Base-by-base conservation (phyloP, 352 stramenopile genomes). In the Hyaloperonospora arabidopsidis region DNA sequence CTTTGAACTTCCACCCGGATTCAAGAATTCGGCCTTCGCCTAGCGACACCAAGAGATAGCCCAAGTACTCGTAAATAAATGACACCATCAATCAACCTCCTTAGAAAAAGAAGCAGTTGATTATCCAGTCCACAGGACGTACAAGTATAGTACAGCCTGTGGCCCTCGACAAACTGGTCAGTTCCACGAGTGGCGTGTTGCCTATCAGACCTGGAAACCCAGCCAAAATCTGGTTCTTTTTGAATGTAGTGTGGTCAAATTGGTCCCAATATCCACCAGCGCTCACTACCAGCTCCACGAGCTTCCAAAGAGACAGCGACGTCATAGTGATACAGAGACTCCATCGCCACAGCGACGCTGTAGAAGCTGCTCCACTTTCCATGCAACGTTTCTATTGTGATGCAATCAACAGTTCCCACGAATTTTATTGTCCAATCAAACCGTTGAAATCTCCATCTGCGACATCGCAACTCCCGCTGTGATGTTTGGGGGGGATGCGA, bases 1-100 rank as follows among this genome's bases (percentile, higher is more conserved):
- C 63, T 99, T 99, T 2, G 93, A 97, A 45, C 92, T 98, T 10
- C 95, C 95, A 29, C 95, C 95, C 2, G 97, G 96, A 75, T 99
- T 99, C 55, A 98, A 72, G 39, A 88, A 97, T 77, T 99, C 96
- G 21, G 97, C 95, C 66, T 98, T 98, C 5, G 76, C 84, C 79
- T 92, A 29, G 28, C 21, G 21, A 46, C 15, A 48, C 5, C 32
- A 57, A 61, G n/a, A 18, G 21, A 18, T 6, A 51, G 45, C 17
- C 5, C 6, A 4, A 36, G 18, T 35, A 18, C 8, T n/a, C n/a
- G n/a, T 29, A 22, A 49, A 49, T 35, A 67, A 44, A 19, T 44
- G 4, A 32, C 25, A 32, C 25, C 4, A 32, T 8, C 25, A 32
- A 8, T 8, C 25, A 32, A 32, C 25, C 25, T 32, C 8, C 0